These are phyloP conservation scores for Trypanosomatidae sp. DNA, from an alignment of 208 protist genomes.

Conservation along the genomic window DNA sequence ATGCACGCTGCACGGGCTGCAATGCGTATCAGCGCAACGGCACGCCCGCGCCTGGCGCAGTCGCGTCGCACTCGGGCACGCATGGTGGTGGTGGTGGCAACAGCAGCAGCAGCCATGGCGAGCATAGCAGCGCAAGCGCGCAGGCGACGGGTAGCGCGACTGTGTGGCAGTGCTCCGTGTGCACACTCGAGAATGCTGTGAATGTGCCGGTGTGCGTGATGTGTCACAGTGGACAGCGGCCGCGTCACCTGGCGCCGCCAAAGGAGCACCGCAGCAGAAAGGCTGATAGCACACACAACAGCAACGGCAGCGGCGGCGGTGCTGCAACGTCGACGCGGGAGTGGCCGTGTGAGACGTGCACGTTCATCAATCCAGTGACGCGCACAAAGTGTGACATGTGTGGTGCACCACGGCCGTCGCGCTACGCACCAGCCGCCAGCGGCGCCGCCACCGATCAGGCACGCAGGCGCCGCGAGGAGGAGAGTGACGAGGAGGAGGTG, in stretches of 20 bases:
- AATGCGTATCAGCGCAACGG: constrained; percentile 59
- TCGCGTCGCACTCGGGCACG: neutral
- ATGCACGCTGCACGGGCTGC: constrained; percentile 32
- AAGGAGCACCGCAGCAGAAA: constrained; percentile 1
- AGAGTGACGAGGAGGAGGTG: constrained; percentile 47
- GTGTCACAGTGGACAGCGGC: constrained; percentile 66
- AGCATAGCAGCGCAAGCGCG: constrained; percentile 2
- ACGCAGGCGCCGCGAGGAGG: no score
- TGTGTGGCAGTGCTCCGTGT: constrained; percentile 59
- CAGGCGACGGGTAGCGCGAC: no score
- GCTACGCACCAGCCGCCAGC: constrained; percentile 19
- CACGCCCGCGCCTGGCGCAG: constrained; percentile 10
- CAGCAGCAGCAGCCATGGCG: neutral
- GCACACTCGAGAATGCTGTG: constrained; percentile 59
- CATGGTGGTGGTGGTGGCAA: neutral
- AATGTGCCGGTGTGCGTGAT: constrained; percentile 31
- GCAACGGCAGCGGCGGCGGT: neutral
- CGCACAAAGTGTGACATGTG: constrained; percentile 66
- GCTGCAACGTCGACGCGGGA: neutral
- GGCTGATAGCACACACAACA: neutral
- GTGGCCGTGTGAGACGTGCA: constrained; percentile 63
- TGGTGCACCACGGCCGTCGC: constrained; percentile 18
- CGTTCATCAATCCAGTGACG: constrained; percentile 37
- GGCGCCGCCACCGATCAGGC: no score
- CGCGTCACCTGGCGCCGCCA: constrained; percentile 18